Base-by-base conservation (phyloP, 2,329 filamentous ascomycete species). In the Hysterium pulicare region DNA sequence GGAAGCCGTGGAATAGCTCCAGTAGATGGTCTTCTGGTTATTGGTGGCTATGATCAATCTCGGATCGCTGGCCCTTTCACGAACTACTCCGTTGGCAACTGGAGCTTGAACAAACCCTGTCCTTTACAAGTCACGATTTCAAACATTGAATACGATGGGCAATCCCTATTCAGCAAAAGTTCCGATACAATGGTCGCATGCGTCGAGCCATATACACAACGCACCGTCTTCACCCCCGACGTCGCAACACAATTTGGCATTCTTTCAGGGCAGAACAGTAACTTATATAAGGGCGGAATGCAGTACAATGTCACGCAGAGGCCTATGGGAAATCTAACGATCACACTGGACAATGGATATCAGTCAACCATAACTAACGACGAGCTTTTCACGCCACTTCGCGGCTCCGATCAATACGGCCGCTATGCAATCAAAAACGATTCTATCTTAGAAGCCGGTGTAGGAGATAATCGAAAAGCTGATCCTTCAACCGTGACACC, bases 1-100 rank as follows among this genome's bases (percentile, higher is more conserved):
- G 45, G 45, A 16, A 47, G 45, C 34, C 33, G 45, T 20, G 38
- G 42, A 3, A 26, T 47, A 11, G 31, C 44, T 22, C 45, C 45
- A n/a, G 30, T 30, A 9, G 45, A 47, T 34, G 45, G 45, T 9
- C 8, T 42, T n/a, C 45, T 47, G 9, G 34, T 47, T 31, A 41
- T 47, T n/a, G 45, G 45, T 5, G 45, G 45, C 10, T 47, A 47
- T n/a, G 45, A 47, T 45, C 42, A 36, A 10, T 36, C 45, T 13
- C 37, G 45, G 10, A 28, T 47, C 9, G 31, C 40, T n/a, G n/a
- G 30, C 6, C 28, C 33, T 11, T 45, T 45, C 13, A 45, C 45
- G 11, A 45, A 36, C 19, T 47, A 45, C 16, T 42, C 45, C 3
- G 39, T 47, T 20, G 38, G 42, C n/a, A 28, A 45, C 22, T 47